Evolutionary conservation across 2,329 filamentous ascomycete species (phyloP).

Genomic region (Colletotrichum sp.): DNA sequence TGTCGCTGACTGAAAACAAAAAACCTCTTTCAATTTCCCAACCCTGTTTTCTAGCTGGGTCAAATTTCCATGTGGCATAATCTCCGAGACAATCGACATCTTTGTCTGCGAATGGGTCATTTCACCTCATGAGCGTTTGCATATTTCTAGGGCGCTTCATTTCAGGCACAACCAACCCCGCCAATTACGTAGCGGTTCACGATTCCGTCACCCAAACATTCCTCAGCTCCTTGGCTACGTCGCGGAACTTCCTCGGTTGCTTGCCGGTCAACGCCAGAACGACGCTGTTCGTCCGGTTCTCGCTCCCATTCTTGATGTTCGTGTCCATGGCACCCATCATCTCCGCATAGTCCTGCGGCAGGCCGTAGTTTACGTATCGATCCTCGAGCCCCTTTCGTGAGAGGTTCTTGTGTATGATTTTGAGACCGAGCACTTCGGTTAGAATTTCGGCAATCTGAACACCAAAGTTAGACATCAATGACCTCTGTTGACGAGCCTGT

Average conservation of each 20-base stretch:
- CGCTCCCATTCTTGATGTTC: constrained; percentile 35
- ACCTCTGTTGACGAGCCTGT: not conserved
- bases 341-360: constrained; percentile 34
- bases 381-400: constrained; percentile 29
- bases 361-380: constrained; percentile 26
- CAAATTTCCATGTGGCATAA: not conserved
- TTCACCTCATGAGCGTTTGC: not conserved
- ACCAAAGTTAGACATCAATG: not conserved
- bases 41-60: not conserved
- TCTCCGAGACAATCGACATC: not conserved
- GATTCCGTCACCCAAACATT: not conserved
- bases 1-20: constrained; percentile 1
- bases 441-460: constrained; percentile 35
- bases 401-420: constrained; percentile 38
- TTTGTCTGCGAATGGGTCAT: not conserved
- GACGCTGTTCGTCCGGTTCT: constrained; percentile 38
- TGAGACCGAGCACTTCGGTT: constrained; percentile 32
- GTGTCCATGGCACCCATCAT: constrained; percentile 37
- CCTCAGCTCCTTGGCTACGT: not conserved
- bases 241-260: constrained; percentile 27
- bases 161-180: not conserved
- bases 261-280: constrained; percentile 37
- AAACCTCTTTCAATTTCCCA: not conserved
- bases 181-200: not conserved
- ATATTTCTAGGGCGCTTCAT: not conserved